These are phyloP conservation scores for Musa acuminata DNA, from an alignment of 176 grass and related monocot genomes.

Conservation along the genomic window DNA sequence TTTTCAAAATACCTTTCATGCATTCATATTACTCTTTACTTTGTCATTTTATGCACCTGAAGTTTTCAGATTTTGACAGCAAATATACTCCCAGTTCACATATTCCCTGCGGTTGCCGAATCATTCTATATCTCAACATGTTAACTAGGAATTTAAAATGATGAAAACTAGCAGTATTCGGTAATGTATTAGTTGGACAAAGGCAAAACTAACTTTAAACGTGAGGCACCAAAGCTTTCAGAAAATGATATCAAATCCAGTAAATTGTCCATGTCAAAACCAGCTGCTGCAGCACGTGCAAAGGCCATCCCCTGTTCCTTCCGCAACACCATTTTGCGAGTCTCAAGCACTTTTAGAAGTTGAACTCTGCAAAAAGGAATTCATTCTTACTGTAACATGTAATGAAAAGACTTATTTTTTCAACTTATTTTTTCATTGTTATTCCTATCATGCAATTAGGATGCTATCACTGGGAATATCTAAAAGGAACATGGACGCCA, in stretches of 20 bases:
- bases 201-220: constrained; percentile 52
- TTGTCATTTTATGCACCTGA: not conserved
- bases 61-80: not conserved
- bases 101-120: not conserved
- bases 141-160: not conserved
- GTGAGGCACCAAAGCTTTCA: constrained; percentile 68
- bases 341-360: constrained; percentile 86
- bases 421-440: not conserved
- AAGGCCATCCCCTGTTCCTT: constrained; percentile 99
- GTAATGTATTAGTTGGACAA: not conserved
- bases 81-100: not conserved
- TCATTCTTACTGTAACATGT: not conserved
- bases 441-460: not conserved
- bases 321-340: constrained; percentile 66
- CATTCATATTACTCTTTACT: too few species aligned
- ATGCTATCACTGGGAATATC: not conserved
- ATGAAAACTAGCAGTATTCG: not conserved
- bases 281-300: constrained; percentile 79
- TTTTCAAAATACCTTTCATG: too few species aligned
- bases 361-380: constrained; percentile 49
- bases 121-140: not conserved
- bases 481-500: not conserved
- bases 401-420: not conserved
- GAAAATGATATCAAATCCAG: constrained; percentile 64
- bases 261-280: constrained; percentile 83